phyloP scores from a whole-genome alignment of 1,284 basidiomycete species.

The Ceratobasidium sp. region DNA sequence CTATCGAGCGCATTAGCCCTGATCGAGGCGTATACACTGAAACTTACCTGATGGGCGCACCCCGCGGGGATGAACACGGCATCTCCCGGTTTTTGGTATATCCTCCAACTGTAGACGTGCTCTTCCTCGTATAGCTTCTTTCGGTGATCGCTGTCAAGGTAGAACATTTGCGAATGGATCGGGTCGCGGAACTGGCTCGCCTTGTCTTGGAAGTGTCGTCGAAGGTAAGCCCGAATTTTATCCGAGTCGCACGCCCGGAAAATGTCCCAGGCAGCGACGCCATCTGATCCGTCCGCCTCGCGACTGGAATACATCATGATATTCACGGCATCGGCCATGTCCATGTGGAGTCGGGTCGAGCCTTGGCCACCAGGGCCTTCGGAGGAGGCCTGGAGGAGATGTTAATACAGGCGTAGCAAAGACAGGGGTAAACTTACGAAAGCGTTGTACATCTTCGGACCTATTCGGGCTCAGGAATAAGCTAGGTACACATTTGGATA shows the following conservation, averaged over 20 bases:
- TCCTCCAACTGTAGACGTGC: slow-evolving; percentile 78
- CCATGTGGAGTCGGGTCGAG: slow-evolving; percentile 91
- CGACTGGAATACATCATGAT: slow-evolving; percentile 81
- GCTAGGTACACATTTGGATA: background rate
- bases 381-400: slow-evolving; percentile 67
- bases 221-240: slow-evolving; percentile 76
- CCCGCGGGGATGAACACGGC: slow-evolving; percentile 96
- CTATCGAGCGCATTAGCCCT: slow-evolving; percentile 48
- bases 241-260: slow-evolving; percentile 85
- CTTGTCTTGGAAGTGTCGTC: slow-evolving; percentile 52
- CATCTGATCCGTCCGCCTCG: slow-evolving; percentile 67
- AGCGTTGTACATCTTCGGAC: slow-evolving; percentile 60
- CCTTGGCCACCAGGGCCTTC: slow-evolving; percentile 72
- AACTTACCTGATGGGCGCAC: slow-evolving; percentile 89
- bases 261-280: slow-evolving; percentile 92
- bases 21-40: slow-evolving; percentile 6
- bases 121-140: slow-evolving; percentile 70
- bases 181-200: slow-evolving; percentile 66
- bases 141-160: slow-evolving; percentile 75
- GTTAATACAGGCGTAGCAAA: slow-evolving; percentile 44
- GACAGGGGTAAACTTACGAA: slow-evolving; percentile 45
- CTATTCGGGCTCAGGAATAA: slow-evolving; percentile 5
- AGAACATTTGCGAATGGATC: slow-evolving; percentile 90
- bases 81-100: slow-evolving; percentile 91
- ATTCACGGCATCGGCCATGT: slow-evolving; percentile 94